Percentiles rank a stretch among this genome's conserved stretches.
These are phyloP conservation scores for Aquanectria penicillioides DNA, from an alignment of 2,329 filamentous ascomycete genomes.

Conservation along the genomic window DNA sequence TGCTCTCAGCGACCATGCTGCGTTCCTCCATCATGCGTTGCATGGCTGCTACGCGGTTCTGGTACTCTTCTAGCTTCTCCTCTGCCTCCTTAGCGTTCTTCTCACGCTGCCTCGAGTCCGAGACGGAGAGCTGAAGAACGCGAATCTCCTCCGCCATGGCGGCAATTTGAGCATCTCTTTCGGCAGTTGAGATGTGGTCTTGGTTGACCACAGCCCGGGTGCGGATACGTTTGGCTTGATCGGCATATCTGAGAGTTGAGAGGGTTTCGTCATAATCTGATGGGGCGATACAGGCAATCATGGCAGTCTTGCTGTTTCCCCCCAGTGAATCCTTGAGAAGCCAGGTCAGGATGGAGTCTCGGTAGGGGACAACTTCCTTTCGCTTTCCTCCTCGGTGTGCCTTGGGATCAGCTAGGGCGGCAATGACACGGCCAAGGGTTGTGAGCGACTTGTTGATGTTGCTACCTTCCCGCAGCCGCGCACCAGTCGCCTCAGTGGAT, in stretches of 20 bases:
- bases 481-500: conserved; percentile 92
- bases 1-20: conserved; percentile 88
- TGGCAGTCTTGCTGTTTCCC: conserved; percentile 97
- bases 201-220: conserved; percentile 96
- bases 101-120: conserved; percentile 73
- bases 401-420: conserved; percentile 82
- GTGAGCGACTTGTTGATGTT: conserved; percentile 99
- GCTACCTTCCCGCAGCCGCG: conserved; percentile 89
- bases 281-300: conserved; percentile 97
- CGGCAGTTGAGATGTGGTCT: conserved; percentile 89
- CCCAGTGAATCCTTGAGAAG: conserved; percentile 94
- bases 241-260: conserved; percentile 94
- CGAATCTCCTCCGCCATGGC: conserved; percentile 98
- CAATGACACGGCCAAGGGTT: conserved; percentile 94
- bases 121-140: conserved; percentile 79
- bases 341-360: conserved; percentile 87
- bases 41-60: conserved; percentile 88
- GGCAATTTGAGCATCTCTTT: conserved; percentile 91
- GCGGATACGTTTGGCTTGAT: conserved; percentile 97
- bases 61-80: conserved; percentile 92
- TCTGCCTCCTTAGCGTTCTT: conserved; percentile 82
- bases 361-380: conserved; percentile 82
- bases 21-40: conserved; percentile 97
- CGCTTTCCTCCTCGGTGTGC: conserved; percentile 64
- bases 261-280: conserved; percentile 97